These are phyloP conservation scores for Paraleonurus japonicus DNA, from an alignment of 257 asterid species.

Conservation along the genomic window DNA sequence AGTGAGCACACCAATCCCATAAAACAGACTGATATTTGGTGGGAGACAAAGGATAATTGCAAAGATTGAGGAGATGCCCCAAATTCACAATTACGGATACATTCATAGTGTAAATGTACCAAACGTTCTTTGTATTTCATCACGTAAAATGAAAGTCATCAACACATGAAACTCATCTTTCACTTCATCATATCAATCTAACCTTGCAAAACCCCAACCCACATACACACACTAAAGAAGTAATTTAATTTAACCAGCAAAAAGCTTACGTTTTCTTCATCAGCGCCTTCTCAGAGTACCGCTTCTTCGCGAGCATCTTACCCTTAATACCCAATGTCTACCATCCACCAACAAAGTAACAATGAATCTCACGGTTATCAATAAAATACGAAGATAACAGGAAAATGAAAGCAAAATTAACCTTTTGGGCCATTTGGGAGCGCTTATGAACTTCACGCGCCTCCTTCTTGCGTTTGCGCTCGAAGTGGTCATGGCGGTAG, in stretches of 20 bases:
- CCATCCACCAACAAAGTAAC: constrained; percentile 5
- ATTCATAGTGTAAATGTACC: neutral
- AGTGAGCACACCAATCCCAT: constrained; percentile 19
- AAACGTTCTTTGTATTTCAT: neutral
- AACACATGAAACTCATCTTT: neutral
- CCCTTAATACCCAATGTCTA: constrained; percentile 97
- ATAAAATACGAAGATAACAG: neutral
- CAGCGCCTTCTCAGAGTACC: constrained; percentile 82
- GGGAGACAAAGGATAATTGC: neutral
- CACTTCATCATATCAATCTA: neutral
- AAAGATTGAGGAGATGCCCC: neutral
- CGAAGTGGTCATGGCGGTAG: constrained; percentile 84
- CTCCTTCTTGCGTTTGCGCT: constrained; percentile 93
- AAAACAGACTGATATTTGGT: neutral
- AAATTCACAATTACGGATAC: too few relatives aligned
- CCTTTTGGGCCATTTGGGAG: constrained; percentile 76
- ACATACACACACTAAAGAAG: neutral
- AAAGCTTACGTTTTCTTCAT: constrained; percentile 88
- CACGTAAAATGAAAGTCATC: neutral
- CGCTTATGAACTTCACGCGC: constrained; percentile 95
- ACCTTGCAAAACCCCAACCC: neutral
- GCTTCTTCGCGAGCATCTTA: constrained; percentile 81
- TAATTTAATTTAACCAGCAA: neutral
- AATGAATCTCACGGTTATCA: neutral
- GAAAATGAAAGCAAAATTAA: constrained; percentile 19